Evolutionary conservation across 2,329 filamentous ascomycete species (phyloP), one percentile per base, ranked within the genome.

Genomic region (Didymellaceae sp.): DNA sequence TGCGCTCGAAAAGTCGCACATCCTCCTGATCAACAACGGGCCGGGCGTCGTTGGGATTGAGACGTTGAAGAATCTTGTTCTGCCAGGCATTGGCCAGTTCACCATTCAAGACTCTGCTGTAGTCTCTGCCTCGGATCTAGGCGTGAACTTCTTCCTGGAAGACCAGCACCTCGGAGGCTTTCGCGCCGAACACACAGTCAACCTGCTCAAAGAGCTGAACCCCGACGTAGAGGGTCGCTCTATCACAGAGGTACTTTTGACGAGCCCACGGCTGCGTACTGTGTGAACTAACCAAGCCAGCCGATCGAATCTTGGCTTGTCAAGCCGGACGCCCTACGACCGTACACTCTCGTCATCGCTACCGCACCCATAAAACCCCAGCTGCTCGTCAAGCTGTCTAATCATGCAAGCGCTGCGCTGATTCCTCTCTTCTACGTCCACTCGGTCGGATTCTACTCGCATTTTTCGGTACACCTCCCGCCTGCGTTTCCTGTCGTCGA

Each of bases 101-200:
- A 95, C 90, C 0, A 96, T 99, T 55, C 87, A 89, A 43, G 94
- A 99, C 66, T 86, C 88, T 6, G 83, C 86, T 1, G 73, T 82
- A 2, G 92, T 99, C n/a, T 80, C 78, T 1, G 87, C 96, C 61
- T 80, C 86, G 32, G 94, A 99, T 66, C 78, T 99, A 31, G 94
- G 95, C 4, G 88, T 97, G 56, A 99, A 99, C 75, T 99, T 99
- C 80, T 99, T 99, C 67, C 80, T 99, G 0, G 90, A 96, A 54
- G 86, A 94, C 62, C 78, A 81, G 39, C 88, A 86, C 58, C 71
- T 96, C 28, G 92, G 91, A 44, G 86, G 86, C 65, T 86, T 86
- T 20, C 86, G 94, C 60, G 90, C 93, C 1, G 83, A 91, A 70
- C 86, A 89, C 68, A 89, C 88, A 45, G 86, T 87, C 50, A 86